These are phyloP conservation scores for Colletotrichum sansevieriae DNA, from an alignment of 2,329 filamentous ascomycete species.

Conservation along the genomic window DNA sequence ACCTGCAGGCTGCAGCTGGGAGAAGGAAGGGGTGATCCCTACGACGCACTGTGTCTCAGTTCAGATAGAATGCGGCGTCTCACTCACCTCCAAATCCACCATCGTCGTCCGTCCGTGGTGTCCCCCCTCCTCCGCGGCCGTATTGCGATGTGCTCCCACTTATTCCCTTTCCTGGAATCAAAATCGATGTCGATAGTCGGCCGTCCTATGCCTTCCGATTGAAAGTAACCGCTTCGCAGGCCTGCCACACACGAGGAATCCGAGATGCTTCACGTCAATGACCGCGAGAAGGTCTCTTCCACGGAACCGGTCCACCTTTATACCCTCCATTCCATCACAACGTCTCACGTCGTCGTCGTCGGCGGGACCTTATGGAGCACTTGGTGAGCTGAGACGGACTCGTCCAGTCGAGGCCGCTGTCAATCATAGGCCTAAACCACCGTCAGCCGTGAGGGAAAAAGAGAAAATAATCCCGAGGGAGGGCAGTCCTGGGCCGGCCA, in stretches of 20 bases:
- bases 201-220: neutral
- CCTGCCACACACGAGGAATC: neutral
- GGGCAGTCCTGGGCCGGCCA: slow-evolving; percentile 2
- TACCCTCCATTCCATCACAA: neutral
- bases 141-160: neutral
- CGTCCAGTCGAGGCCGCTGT: slow-evolving; percentile 10
- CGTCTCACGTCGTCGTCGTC: neutral
- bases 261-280: neutral
- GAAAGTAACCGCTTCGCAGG: slow-evolving; percentile 8
- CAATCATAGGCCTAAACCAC: neutral
- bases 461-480: neutral
- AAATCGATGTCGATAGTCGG: neutral
- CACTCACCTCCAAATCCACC: neutral
- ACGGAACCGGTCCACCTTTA: slow-evolving; percentile 9
- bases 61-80: slow-evolving; percentile 9
- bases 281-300: neutral
- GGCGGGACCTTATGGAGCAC: slow-evolving; percentile 2
- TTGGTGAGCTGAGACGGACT: slow-evolving; percentile 26
- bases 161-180: neutral
- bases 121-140: neutral
- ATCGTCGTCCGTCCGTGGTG: too few species aligned
- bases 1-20: neutral
- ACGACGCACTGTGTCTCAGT: slow-evolving; percentile 22
- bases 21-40: slow-evolving; percentile 5
- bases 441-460: neutral